Percentiles rank a stretch among this genome's conserved stretches.
Evolutionary conservation across 192 early-diverging fungal genomes (phyloP).

Genomic region (Umbelopsis ramanniana): DNA sequence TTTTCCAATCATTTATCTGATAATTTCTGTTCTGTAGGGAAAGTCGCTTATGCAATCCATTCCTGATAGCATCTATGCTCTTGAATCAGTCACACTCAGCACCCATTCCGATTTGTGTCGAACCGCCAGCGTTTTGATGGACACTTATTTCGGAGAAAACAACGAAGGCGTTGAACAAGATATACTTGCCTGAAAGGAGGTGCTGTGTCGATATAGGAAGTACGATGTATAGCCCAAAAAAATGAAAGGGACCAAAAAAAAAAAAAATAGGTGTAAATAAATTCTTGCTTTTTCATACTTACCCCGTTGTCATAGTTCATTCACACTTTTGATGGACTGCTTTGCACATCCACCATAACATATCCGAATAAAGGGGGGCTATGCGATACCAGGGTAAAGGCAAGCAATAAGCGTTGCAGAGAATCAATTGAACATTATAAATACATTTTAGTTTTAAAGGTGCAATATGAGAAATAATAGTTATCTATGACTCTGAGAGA

Average conservation of each 20-base stretch:
- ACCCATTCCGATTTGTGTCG: constrained; percentile 55
- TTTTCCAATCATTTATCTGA: not conserved
- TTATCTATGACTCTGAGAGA: not conserved
- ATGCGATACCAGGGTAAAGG: too few species aligned
- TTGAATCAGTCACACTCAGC: constrained; percentile 59
- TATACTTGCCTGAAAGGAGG: not conserved
- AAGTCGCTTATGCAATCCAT: constrained; percentile 37
- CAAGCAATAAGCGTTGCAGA: too few species aligned
- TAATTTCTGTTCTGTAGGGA: constrained; percentile 16
- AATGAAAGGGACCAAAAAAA: too few species aligned
- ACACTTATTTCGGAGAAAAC: constrained; percentile 63
- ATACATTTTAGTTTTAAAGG: too few species aligned
- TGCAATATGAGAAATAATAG: not conserved
- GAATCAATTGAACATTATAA: too few species aligned
- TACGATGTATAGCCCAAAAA: not conserved
- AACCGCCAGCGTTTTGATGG: constrained; percentile 55
- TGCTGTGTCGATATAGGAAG: not conserved
- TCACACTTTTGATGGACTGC: too few species aligned
- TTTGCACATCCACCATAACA: too few species aligned
- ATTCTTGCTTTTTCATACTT: too few species aligned
- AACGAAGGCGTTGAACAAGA: constrained; percentile 33
- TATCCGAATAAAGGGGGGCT: too few species aligned
- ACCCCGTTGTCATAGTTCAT: too few species aligned
- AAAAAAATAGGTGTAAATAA: not conserved
- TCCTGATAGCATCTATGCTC: constrained; percentile 56